Evolutionary conservation across 2,329 filamentous ascomycete genomes (phyloP), one percentile per base, ranked within the genome.

Genomic region (Aspergillus ibericus): DNA sequence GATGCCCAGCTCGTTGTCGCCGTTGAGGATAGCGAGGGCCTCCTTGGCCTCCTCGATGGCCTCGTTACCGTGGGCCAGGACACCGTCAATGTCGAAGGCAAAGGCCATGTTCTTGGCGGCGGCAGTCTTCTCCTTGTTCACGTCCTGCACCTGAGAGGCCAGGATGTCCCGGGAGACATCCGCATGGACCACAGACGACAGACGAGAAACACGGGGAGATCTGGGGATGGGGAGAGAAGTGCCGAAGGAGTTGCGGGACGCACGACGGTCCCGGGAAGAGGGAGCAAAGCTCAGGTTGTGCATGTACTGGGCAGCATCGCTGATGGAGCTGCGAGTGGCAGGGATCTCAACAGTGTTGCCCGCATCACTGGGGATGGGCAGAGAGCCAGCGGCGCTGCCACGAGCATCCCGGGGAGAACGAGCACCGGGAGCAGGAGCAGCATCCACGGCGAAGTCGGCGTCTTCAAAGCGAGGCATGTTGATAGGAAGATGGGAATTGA

Each of bases 71-170:
- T 90, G 88, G 57, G 90, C 88, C 22, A 91, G 81, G 59, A 92
- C 88, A 79, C 88, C 89, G 68, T 92, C 86, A 55, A 80, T 80
- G 61, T 80, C 78, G 70, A 92, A 93, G 68, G 88, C 89, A 64
- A 92, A 92, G 6, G 88, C 87, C 88, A 92, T 91, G 78, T 91
- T 87, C 82, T 91, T 91, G 59, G 88, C 88, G 58, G 83, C 82
- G 29, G 77, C 77, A 15, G 89, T 88, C 78, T 89, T 90, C 66
- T 87, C 83, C 57, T 82, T 75, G 66, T 83, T 81, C 63, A 91
- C 79, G 63, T 87, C 85, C 77, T 92, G 89, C 18, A 90, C 80
- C 75, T 90, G 88, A 3, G 86, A 84, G 36, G 86, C 87, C 61
- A 91, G 78, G 60, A 91, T 85, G 51, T 90, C 87, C 32, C 88